Conservation (phyloP, 495 filamentous ascomycete species). For the Mycothermus thermophilus region DNA sequence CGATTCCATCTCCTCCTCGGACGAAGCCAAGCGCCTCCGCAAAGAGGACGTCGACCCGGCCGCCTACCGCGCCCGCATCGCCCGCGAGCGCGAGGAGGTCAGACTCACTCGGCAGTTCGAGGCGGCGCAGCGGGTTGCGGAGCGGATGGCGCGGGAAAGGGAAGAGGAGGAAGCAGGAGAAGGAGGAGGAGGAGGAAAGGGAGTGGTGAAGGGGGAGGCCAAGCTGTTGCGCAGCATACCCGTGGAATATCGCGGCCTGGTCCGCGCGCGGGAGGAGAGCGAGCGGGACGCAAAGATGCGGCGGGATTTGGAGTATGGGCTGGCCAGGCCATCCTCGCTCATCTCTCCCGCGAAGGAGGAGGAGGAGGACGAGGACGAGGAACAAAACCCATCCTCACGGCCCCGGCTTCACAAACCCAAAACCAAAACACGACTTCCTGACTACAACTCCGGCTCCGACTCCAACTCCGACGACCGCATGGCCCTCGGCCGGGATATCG, state of each 20-base stretch:
- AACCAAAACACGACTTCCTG: too few species aligned
- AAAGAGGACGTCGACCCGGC: constrained; percentile 54
- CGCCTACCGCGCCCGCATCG: constrained; percentile 62
- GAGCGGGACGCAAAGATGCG: constrained; percentile 56
- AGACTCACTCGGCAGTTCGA: constrained; percentile 51
- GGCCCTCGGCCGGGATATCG: constrained; percentile 32
- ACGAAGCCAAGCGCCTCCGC: constrained; percentile 38
- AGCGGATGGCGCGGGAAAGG: constrained; percentile 48
- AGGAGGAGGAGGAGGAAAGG: constrained; percentile 18
- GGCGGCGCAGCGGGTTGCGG: constrained; percentile 71
- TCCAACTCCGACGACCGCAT: constrained; percentile 38
- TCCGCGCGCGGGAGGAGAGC: constrained; percentile 51
- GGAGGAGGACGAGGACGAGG: constrained; percentile 35
- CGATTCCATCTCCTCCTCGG: too few species aligned
- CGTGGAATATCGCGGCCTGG: constrained; percentile 64
- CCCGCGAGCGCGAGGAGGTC: constrained; percentile 56
- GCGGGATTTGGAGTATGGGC: constrained; percentile 47
- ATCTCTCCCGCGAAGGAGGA: constrained; percentile 39
- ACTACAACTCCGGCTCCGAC: too few species aligned
- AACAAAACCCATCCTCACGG: too few species aligned
- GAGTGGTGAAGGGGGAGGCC: constrained; percentile 28
- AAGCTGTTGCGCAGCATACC: constrained; percentile 48
- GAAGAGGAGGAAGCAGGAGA: constrained; percentile 10
- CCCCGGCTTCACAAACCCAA: too few species aligned
- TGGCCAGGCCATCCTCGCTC: too few species aligned